Evolutionary conservation across 2,329 filamentous ascomycete species (phyloP).

Genomic region (Colletotrichum gigasporum): DNA sequence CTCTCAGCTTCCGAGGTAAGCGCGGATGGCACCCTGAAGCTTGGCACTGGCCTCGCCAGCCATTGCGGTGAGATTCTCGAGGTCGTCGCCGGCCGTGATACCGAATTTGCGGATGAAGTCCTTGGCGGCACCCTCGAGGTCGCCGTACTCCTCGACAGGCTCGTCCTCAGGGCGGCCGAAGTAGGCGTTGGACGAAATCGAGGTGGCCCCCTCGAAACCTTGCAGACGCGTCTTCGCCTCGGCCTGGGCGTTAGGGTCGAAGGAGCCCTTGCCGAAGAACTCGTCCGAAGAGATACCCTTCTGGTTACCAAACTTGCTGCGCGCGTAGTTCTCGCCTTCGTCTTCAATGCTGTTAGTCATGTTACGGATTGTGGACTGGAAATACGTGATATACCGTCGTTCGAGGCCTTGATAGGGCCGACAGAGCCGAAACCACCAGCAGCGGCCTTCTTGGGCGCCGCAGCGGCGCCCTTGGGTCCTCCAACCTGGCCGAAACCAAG

Average conservation of each 20-base stretch:
- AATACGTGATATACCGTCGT: constrained; percentile 65
- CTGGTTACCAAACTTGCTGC: constrained; percentile 87
- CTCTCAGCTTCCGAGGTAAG: constrained; percentile 68
- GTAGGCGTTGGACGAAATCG: constrained; percentile 97
- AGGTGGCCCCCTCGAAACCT: constrained; percentile 90
- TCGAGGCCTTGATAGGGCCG: constrained; percentile 74
- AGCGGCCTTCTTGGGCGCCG: constrained; percentile 71
- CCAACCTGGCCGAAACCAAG: constrained; percentile 91
- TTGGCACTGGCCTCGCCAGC: constrained; percentile 86
- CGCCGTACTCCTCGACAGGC: constrained; percentile 81
- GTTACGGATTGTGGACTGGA: background rate
- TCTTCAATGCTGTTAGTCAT: constrained; percentile 48
- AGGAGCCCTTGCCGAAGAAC: constrained; percentile 93
- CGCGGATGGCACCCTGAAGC: constrained; percentile 79
- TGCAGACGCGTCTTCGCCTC: constrained; percentile 90
- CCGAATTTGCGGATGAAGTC: constrained; percentile 97
- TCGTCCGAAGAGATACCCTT: constrained; percentile 98
- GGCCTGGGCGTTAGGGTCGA: constrained; percentile 80
- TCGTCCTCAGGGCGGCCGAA: constrained; percentile 94
- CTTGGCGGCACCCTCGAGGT: constrained; percentile 91
- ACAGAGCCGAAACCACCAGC: constrained; percentile 89
- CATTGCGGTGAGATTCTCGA: constrained; percentile 87
- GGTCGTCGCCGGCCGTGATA: constrained; percentile 92
- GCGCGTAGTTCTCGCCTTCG: constrained; percentile 85
- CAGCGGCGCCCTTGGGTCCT: constrained; percentile 64